Conservation (phyloP, 106 monocot genomes). For the Allium sativum region DNA sequence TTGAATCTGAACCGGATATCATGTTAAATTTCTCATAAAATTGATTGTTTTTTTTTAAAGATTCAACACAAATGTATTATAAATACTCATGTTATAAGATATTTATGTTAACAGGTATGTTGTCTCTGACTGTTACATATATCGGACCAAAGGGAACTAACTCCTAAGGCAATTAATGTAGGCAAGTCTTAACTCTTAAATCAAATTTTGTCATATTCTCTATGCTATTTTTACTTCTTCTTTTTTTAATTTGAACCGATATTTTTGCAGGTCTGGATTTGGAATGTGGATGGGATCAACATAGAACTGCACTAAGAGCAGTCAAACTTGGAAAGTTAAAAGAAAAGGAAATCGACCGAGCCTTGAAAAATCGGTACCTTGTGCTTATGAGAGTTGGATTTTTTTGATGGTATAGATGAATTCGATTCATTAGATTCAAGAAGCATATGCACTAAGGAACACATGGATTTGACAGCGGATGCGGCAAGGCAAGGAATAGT, state of each 20-base stretch:
- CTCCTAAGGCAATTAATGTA: conserved; percentile 21
- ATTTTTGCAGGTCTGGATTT: conserved; percentile 30
- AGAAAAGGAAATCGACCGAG: conserved; percentile 39
- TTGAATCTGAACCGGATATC: too few species aligned
- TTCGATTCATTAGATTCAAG: conserved; percentile 12
- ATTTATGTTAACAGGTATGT: conserved; percentile 24
- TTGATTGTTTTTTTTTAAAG: background rate
- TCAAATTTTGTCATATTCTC: background rate
- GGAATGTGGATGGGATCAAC: conserved; percentile 29
- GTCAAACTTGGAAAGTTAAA: conserved; percentile 28
- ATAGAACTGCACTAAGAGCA: too few species aligned
- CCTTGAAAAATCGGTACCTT: conserved; percentile 20
- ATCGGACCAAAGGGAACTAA: conserved; percentile 26
- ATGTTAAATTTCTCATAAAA: too few species aligned
- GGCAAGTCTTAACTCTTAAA: conserved; percentile 21
- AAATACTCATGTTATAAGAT: background rate
- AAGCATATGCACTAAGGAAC: conserved; percentile 15
- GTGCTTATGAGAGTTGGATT: conserved; percentile 51
- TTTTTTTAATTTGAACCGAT: background rate
- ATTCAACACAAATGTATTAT: background rate
- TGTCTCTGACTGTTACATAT: conserved; percentile 51
- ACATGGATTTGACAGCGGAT: conserved; percentile 21
- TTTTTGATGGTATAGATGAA: conserved; percentile 21
- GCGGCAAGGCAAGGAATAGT: conserved; percentile 37
- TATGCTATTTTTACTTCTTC: background rate